Base-by-base conservation (phyloP, 2,329 filamentous ascomycete genomes). In the Cladosporium sp. region DNA sequence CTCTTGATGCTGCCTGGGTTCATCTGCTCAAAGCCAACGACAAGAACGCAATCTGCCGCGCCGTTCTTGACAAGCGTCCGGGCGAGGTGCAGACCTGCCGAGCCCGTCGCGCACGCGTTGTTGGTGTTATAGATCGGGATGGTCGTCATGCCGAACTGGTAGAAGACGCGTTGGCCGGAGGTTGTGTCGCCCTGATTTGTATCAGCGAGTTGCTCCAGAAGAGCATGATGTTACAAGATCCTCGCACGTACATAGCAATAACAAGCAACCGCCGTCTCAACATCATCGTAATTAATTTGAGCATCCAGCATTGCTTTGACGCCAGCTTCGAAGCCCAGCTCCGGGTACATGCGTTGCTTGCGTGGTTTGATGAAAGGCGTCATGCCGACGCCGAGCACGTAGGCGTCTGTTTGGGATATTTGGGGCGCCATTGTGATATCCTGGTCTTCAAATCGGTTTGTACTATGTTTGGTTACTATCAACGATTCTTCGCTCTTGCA, bases 331-430 rank as follows among this genome's bases (percentile, higher is more conserved):
- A 93, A 97, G 64, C 93, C 93, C 24, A 97, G 88, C 77, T 97
- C 93, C 10, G 92, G 92, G 82, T 97, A 97, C 82, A 96, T 92
- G 70, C 96, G 91, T 78, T 93, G 93, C 77, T 92, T 92, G 66
- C 93, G 88, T 49, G 93, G 93, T 83, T 97, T 97, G 87, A 97
- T 94, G 86, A 98, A 98, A 81, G 96, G 96, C 82, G 94, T 98
- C 91, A 98, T 95, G 82, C 94, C 94, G 73, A 98, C 94, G 83
- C 94, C 94, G 68, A 98, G 88, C 77, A 98, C 92, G 84, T 97
- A 98, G 84, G 85, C 64, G 73, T 73, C 55, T 41, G 64, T 55
- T 52, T 66, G 57, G n/a, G 55, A 24, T 41, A 59, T 44, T 60
- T 66, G 24, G 32, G 55, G 32, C 12, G 55, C 32, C 55, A 58